phyloP scores from a whole-genome alignment of 306 rosid species.

The Cucurbita pepo region DNA sequence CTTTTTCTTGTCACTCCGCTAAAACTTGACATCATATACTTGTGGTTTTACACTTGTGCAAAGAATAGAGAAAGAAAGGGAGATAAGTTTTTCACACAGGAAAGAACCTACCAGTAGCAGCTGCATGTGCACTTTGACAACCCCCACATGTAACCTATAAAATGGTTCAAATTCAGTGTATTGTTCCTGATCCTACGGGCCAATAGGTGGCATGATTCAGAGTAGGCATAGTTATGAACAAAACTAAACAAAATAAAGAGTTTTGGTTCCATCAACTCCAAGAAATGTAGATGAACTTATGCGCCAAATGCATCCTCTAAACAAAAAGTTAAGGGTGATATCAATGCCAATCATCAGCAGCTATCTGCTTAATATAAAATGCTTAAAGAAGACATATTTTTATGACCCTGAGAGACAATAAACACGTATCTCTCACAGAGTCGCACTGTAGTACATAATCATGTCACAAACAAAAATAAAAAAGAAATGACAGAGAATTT shows the following conservation, averaged over 20 bases:
- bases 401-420: not conserved
- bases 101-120: constrained; percentile 61
- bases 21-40: not conserved
- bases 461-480: not conserved
- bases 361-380: not conserved
- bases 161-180: constrained; percentile 4
- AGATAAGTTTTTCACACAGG: constrained; percentile 1
- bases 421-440: not conserved
- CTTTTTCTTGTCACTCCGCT: not conserved
- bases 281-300: too few species aligned
- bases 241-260: not conserved
- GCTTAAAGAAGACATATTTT: not conserved
- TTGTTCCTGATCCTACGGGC: not conserved
- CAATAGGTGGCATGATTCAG: not conserved
- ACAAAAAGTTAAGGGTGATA: not conserved
- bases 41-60: not conserved
- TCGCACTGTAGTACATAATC: not conserved
- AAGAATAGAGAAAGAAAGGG: not conserved
- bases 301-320: not conserved
- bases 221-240: not conserved
- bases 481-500: not conserved
- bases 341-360: not conserved
- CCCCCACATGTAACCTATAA: constrained; percentile 96
- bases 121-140: constrained; percentile 93
- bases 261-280: not conserved